Conservation (phyloP, 148 eudicot species). For the Chenopodium formosanum region DNA sequence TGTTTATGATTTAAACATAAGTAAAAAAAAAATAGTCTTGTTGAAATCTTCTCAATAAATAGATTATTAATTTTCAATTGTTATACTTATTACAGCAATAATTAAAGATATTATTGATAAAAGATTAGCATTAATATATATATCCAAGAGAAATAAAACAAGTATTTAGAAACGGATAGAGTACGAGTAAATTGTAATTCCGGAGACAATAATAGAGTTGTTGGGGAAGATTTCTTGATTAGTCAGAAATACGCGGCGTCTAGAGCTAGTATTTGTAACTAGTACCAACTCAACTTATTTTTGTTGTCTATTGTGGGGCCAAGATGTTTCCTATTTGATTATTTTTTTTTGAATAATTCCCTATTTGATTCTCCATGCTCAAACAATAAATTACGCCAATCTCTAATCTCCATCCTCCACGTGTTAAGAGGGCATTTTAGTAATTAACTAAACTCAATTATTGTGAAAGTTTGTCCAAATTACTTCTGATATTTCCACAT, state of each 20-base stretch:
- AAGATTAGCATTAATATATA: too few species aligned
- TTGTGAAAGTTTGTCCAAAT: slow-evolving; percentile 9
- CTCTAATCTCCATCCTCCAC: not conserved
- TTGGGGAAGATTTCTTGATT: not conserved
- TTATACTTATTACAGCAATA: too few species aligned
- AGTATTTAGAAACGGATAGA: too few species aligned
- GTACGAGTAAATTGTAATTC: too few species aligned
- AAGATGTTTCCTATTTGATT: not conserved
- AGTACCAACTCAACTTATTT: not conserved
- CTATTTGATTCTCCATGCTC: not conserved
- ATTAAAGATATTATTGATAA: too few species aligned
- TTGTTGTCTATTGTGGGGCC: slow-evolving; percentile 1
- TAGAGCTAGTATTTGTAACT: slow-evolving; percentile 8
- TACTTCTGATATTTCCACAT: slow-evolving; percentile 20
- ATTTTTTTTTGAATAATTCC: too few species aligned
- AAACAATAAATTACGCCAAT: not conserved
- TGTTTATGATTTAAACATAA: too few species aligned
- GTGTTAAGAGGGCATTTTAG: slow-evolving; percentile 21
- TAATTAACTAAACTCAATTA: slow-evolving; percentile 12
- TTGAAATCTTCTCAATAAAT: too few species aligned
- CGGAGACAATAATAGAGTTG: not conserved
- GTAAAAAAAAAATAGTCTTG: too few species aligned
- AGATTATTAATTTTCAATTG: too few species aligned
- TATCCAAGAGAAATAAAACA: too few species aligned
- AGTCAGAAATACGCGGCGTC: slow-evolving; percentile 31